phyloP scores from a whole-genome alignment of 2,329 filamentous ascomycete species.

The Sporothrix protearum region DNA sequence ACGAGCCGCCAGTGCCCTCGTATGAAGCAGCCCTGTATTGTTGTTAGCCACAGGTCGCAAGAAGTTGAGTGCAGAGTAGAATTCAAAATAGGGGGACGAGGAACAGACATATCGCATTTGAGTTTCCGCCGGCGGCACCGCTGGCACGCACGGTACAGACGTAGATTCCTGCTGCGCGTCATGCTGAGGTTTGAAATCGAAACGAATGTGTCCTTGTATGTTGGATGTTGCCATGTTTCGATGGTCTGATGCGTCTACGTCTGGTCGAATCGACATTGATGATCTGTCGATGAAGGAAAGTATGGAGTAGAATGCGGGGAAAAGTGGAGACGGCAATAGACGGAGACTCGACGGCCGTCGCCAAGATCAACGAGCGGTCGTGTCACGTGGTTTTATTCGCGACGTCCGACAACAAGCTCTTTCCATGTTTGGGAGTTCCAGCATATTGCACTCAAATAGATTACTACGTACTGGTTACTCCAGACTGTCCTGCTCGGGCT shows the following conservation, averaged over 20 bases:
- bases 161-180: not conserved
- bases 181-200: not conserved
- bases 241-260: not conserved
- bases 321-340: slow-evolving; percentile 6
- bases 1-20: not conserved
- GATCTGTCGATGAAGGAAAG: too few relatives aligned
- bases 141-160: slow-evolving; percentile 3
- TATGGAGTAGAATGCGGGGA: not conserved
- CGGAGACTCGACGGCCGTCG: not conserved
- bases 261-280: too few relatives aligned
- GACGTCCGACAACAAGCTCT: too few relatives aligned
- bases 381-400: too few relatives aligned
- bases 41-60: not conserved
- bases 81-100: not conserved
- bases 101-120: not conserved
- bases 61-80: too few relatives aligned
- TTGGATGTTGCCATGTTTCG: not conserved
- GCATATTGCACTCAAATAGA: too few relatives aligned
- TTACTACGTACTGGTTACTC: not conserved
- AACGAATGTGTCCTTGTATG: not conserved
- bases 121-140: not conserved
- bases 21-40: not conserved
- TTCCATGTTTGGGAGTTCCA: too few relatives aligned
- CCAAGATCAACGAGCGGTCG: not conserved
- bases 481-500: not conserved